phyloP scores from a whole-genome alignment of 805 yeast species.

The Naumovozyma dairenensis region DNA sequence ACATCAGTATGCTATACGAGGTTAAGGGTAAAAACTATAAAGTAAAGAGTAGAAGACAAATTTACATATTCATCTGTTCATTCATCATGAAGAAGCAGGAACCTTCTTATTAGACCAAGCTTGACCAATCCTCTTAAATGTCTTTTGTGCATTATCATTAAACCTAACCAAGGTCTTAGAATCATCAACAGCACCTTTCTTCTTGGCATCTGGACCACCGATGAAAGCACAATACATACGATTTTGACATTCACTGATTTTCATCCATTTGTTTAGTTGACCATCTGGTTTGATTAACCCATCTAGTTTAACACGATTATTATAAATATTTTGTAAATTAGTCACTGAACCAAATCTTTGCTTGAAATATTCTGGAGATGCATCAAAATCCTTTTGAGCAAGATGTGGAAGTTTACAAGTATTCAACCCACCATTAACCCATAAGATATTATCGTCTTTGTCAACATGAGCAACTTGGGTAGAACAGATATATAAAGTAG shows the following conservation, averaged over 20 bases:
- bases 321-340: conserved; percentile 9
- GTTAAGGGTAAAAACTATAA: too few relatives aligned
- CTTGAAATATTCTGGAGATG: conserved; percentile 13
- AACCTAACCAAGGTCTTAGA: not conserved
- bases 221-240: conserved; percentile 17
- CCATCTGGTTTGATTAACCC: conserved; percentile 15
- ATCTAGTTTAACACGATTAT: conserved; percentile 12
- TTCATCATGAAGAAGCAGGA: too few relatives aligned
- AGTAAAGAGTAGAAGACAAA: too few relatives aligned
- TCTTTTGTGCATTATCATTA: not conserved
- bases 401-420: conserved; percentile 38
- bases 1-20: too few relatives aligned
- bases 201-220: conserved; percentile 2
- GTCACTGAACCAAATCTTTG: conserved; percentile 10
- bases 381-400: conserved; percentile 27
- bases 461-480: conserved; percentile 19
- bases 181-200: conserved; percentile 1
- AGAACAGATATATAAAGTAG: conserved; percentile 13
- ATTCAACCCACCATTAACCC: conserved; percentile 26
- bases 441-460: conserved; percentile 6
- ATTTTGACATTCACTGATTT: conserved; percentile 15
- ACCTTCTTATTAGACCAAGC: too few relatives aligned
- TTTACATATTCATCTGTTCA: too few relatives aligned
- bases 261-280: conserved; percentile 13
- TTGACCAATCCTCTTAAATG: too few relatives aligned